phyloP scores from a whole-genome alignment of 2,329 filamentous ascomycete genomes.

The Shiraia sp. region DNA sequence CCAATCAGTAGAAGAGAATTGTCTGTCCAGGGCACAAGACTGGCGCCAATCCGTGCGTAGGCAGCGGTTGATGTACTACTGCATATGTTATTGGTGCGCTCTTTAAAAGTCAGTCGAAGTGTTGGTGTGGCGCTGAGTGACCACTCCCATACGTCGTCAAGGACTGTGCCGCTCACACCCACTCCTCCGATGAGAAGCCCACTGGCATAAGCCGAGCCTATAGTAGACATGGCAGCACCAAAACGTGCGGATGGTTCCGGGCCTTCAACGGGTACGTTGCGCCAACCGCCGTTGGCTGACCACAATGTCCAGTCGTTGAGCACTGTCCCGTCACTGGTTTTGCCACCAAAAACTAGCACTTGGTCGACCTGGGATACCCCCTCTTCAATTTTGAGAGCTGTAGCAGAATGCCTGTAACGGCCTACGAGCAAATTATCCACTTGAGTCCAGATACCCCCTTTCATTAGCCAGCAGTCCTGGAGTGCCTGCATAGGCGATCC shows the following conservation, averaged over 20 bases:
- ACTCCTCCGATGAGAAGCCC: constrained; percentile 78
- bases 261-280: constrained; percentile 44
- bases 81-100: constrained; percentile 32
- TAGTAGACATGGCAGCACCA: constrained; percentile 59
- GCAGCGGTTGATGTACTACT: constrained; percentile 22
- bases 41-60: constrained; percentile 56
- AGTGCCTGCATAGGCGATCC: constrained; percentile 72
- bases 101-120: constrained; percentile 29
- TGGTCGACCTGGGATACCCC: constrained; percentile 47
- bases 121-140: constrained; percentile 42
- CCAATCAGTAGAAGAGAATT: constrained; percentile 57
- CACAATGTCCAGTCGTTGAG: constrained; percentile 51
- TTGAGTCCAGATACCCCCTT: constrained; percentile 65
- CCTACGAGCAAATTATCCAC: constrained; percentile 69
- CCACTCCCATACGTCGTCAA: constrained; percentile 69
- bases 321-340: constrained; percentile 47
- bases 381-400: constrained; percentile 49
- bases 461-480: constrained; percentile 75
- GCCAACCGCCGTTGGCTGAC: constrained; percentile 57
- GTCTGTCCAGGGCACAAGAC: constrained; percentile 51
- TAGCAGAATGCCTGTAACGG: constrained; percentile 74
- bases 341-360: constrained; percentile 53
- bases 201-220: constrained; percentile 43
- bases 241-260: constrained; percentile 56
- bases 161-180: constrained; percentile 63